Base-by-base conservation (phyloP, 768 basidiomycete species). In the Tulasnella sp. region DNA sequence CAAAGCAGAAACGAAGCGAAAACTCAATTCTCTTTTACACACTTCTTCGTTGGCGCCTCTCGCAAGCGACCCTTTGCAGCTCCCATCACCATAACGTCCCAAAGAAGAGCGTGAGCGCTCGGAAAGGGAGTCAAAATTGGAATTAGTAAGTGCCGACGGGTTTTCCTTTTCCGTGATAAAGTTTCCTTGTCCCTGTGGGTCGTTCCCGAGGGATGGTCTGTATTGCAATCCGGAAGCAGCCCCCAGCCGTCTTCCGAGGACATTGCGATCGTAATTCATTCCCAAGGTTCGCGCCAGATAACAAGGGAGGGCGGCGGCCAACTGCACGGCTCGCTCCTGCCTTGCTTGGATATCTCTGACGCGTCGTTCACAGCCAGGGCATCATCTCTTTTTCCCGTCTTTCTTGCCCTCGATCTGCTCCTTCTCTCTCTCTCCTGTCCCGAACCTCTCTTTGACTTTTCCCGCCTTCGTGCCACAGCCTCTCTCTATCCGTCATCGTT, bases 291-390 rank as follows among this genome's bases (percentile, higher is more conserved):
- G 60, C 60, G 60, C 54, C 54, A 60, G 64, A 69, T 69, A 34
- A 31, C 64, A 69, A 69, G 64, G 64, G 24, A 64, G 60, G 44
- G 44, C 12, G 46, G 46, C 16, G 46, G 64, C 64, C 64, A 34
- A 69, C 18, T 37, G 34, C 24, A 14, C 64, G 64, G 64, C 31
- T 69, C 64, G 64, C 34, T 69, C 64, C 6, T 69, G 31, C 64
- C 64, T 69, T 37, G 64, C 64, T 69, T 31, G 64, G 64, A 69
- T 69, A 69, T 69, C 64, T 69, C 8, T 34, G 64, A 69, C 64
- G 64, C 64, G 31, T 28, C 64, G 34, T 37, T 12, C 64, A 69
- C 64, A 69, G 18, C 37, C 64, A 69, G 31, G 64, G 64, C 34
- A 34, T 69, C 34, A 31, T 34, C 64, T 69, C 64, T 28, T 69